Evolutionary conservation across 371 early-diverging fungal genomes (phyloP).

Genomic region (Capillidium rhysosporum): DNA sequence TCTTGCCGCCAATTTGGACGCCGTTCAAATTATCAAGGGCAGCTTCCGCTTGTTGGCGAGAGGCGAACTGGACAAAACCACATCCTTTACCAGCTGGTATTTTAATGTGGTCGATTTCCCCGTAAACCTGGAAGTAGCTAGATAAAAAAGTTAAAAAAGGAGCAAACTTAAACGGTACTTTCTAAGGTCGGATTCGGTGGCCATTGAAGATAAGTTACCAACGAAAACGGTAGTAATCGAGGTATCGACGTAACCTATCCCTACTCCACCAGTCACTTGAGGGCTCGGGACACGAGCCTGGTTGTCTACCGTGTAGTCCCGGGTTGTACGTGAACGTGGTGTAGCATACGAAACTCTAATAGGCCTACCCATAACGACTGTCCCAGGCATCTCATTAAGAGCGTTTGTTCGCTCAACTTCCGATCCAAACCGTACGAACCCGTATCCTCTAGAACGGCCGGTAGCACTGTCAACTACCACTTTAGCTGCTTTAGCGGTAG

Average conservation of each 20-base stretch:
- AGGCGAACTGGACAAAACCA: constrained; percentile 79
- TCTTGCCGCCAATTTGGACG: constrained; percentile 51
- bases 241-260: constrained; percentile 41
- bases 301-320: constrained; percentile 9
- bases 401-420: constrained; percentile 53
- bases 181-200: constrained; percentile 63
- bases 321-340: constrained; percentile 31
- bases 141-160: neutral
- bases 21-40: constrained; percentile 81
- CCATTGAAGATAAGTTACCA: constrained; percentile 60
- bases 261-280: constrained; percentile 7
- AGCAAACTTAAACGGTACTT: constrained; percentile 9
- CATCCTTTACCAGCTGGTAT: constrained; percentile 85
- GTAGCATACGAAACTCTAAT: constrained; percentile 74
- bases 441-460: constrained; percentile 41
- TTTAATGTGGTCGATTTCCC: constrained; percentile 74
- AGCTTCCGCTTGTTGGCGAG: constrained; percentile 59
- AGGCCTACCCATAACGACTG: constrained; percentile 44
- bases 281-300: constrained; percentile 2
- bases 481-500: constrained; percentile 54
- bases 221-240: constrained; percentile 90
- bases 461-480: constrained; percentile 60
- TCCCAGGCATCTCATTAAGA: constrained; percentile 59
- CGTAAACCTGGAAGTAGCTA: constrained; percentile 56
- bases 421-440: constrained; percentile 61